Conservation (phyloP, 179 eudicot genomes). For the Silene vulgaris region DNA sequence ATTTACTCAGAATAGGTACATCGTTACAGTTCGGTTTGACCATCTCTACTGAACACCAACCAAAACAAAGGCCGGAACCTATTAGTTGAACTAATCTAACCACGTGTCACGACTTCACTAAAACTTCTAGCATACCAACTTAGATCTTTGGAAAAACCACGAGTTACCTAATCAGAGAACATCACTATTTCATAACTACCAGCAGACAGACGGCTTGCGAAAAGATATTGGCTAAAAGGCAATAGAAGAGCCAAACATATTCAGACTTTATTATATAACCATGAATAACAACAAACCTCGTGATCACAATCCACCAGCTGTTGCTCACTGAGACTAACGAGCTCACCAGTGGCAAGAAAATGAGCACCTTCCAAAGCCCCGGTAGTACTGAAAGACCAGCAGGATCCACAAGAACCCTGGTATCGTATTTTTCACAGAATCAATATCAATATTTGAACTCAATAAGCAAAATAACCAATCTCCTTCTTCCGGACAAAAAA, state of each 20-base stretch:
- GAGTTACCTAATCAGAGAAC: not conserved
- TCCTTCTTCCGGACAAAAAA: not conserved
- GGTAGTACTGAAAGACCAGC: slow-evolving; percentile 84
- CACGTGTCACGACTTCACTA: no score
- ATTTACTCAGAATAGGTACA: no score
- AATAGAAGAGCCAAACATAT: not conserved
- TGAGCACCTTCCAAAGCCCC: slow-evolving; percentile 93
- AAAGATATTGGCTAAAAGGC: not conserved
- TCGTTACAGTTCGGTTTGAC: no score
- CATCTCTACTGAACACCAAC: no score
- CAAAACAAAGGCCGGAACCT: no score
- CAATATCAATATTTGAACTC: not conserved
- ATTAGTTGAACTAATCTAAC: no score
- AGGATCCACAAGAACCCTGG: slow-evolving; percentile 88
- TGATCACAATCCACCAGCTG: slow-evolving; percentile 91
- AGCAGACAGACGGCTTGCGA: not conserved
- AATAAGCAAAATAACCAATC: no score
- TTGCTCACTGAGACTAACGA: slow-evolving; percentile 84
- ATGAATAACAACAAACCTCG: slow-evolving; percentile 49
- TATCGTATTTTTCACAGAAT: not conserved
- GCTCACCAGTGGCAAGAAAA: slow-evolving; percentile 68
- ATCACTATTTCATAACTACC: not conserved
- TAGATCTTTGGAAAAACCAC: not conserved
- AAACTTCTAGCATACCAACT: not conserved
- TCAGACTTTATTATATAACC: not conserved